A percentile compares a stretch with the other conserved stretches of the same genome.
These are phyloP conservation scores for Podaxis sp. DNA, from an alignment of 768 basidiomycete genomes.

Conservation along the genomic window DNA sequence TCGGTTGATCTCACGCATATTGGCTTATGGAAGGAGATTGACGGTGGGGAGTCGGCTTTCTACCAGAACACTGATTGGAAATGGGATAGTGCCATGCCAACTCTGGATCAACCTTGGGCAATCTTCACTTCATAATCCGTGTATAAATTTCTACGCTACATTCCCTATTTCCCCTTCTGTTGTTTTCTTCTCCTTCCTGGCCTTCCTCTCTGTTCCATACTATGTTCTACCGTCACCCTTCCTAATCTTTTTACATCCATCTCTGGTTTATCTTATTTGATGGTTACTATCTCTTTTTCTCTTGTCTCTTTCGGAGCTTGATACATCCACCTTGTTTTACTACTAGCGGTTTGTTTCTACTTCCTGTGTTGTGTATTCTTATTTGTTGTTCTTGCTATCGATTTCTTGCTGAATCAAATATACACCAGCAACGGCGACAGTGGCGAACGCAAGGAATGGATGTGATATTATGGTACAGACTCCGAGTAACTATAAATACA, in stretches of 20 bases:
- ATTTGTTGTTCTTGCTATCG: conserved; percentile 23
- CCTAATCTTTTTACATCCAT: conserved; percentile 16
- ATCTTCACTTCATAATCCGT: conserved; percentile 57
- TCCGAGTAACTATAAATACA: background rate
- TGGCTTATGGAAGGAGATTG: conserved; percentile 67
- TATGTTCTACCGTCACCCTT: conserved; percentile 15
- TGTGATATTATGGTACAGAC: background rate
- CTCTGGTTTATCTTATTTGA: conserved; percentile 30
- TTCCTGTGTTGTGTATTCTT: conserved; percentile 26
- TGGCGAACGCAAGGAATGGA: background rate
- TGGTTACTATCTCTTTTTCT: conserved; percentile 25
- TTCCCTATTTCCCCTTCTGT: conserved; percentile 23
- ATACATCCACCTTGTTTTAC: conserved; percentile 23
- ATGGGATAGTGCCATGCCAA: conserved; percentile 69
- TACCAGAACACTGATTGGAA: conserved; percentile 66
- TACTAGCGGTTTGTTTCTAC: conserved; percentile 22
- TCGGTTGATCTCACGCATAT: conserved; percentile 53
- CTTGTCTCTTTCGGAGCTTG: conserved; percentile 39
- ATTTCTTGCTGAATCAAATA: conserved; percentile 22
- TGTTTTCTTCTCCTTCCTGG: conserved; percentile 15
- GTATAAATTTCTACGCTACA: conserved; percentile 32
- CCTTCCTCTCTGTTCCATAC: conserved; percentile 22
- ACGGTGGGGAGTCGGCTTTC: conserved; percentile 73
- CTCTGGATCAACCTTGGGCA: conserved; percentile 71
- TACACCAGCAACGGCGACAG: conserved; percentile 12